These are phyloP conservation scores for Amphibolis antarctica DNA, from an alignment of 106 monocot species.

Conservation along the genomic window DNA sequence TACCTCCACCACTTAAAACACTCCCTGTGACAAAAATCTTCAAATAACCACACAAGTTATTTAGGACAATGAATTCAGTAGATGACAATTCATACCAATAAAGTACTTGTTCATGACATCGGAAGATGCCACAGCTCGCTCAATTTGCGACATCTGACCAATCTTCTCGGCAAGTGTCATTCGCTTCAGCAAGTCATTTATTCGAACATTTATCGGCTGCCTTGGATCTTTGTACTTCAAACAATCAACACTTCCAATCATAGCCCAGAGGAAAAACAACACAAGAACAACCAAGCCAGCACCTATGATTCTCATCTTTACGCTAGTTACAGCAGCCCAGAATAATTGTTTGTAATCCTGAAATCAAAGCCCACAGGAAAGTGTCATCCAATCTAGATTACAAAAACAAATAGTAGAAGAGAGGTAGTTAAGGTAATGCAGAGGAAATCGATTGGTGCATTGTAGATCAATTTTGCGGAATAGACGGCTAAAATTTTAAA, in stretches of 20 bases:
- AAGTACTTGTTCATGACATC: conserved; percentile 25
- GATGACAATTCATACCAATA: conserved; percentile 20
- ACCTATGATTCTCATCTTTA: not conserved
- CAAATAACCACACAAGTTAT: not conserved
- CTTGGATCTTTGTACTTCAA: conserved; percentile 36
- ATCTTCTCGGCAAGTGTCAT: conserved; percentile 51
- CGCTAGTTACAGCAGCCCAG: not conserved
- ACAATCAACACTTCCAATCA: conserved; percentile 7
- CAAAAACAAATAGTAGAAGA: no score
- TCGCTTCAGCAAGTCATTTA: conserved; percentile 28
- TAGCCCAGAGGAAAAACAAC: conserved; percentile 6
- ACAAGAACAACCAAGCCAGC: conserved; percentile 3
- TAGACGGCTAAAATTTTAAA: no score
- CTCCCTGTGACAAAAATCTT: conserved; percentile 39
- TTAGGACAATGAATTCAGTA: not conserved
- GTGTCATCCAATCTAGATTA: no score
- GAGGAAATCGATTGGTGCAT: no score
- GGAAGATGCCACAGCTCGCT: conserved; percentile 19
- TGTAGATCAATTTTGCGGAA: no score
- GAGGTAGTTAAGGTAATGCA: no score
- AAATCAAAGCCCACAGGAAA: not conserved
- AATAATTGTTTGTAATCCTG: not conserved
- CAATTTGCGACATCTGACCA: conserved; percentile 49
- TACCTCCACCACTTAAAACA: conserved; percentile 64
- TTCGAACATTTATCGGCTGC: conserved; percentile 17